A percentile compares a stretch with the other conserved stretches of the same genome.
phyloP scores from a whole-genome alignment of 805 yeast genomes.

The Maudiozyma turicensis region DNA sequence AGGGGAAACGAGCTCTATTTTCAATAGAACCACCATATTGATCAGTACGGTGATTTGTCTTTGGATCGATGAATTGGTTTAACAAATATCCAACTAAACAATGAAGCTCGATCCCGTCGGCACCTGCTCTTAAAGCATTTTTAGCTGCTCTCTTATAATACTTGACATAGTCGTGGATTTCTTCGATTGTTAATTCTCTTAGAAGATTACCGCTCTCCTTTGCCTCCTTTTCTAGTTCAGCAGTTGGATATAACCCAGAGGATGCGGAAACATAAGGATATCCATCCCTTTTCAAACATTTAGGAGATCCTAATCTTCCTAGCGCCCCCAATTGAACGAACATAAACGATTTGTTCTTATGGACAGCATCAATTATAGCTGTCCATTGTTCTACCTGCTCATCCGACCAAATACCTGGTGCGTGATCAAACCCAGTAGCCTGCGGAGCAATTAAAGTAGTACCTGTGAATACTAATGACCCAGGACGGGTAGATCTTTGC shows the following conservation, averaged over 20 bases:
- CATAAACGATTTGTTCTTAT: conserved; percentile 36
- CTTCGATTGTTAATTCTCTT: conserved; percentile 23
- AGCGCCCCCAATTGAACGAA: conserved; percentile 45
- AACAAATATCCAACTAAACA: conserved; percentile 56
- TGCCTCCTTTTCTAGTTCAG: conserved; percentile 29
- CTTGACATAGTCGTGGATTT: conserved; percentile 32
- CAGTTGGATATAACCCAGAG: conserved; percentile 26
- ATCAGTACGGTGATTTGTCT: conserved; percentile 39
- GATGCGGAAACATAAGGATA: conserved; percentile 32
- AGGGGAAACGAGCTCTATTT: conserved; percentile 35
- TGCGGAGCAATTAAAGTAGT: conserved; percentile 38
- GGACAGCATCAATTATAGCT: conserved; percentile 38
- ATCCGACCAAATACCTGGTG: conserved; percentile 41
- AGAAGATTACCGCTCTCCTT: conserved; percentile 22
- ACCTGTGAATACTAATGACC: conserved; percentile 45
- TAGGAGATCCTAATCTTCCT: conserved; percentile 33
- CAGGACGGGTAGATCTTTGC: conserved; percentile 43
- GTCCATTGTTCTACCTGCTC: conserved; percentile 41
- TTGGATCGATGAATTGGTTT: conserved; percentile 43
- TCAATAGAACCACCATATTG: conserved; percentile 46
- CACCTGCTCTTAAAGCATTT: conserved; percentile 27
- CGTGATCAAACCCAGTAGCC: conserved; percentile 31
- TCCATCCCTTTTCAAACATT: conserved; percentile 28
- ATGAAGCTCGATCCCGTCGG: conserved; percentile 59
- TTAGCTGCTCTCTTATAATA: conserved; percentile 38